Conservation (phyloP, 73 alveolate genomes). For the Effrenium voratum region DNA sequence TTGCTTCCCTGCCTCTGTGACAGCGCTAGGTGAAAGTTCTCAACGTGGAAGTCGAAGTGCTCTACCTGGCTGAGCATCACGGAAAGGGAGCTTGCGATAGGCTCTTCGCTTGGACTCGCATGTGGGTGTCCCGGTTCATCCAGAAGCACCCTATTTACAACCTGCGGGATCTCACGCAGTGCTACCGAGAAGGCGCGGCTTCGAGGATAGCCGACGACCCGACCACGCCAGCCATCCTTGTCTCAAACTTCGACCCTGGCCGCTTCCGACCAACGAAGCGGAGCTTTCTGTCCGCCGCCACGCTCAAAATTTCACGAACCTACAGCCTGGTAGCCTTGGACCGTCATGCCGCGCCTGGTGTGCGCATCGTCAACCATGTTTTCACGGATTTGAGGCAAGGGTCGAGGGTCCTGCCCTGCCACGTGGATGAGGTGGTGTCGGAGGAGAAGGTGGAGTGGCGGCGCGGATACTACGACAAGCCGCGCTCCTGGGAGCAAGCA, state of each 20-base stretch:
- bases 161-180: not conserved
- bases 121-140: not conserved
- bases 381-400: not conserved
- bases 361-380: not conserved
- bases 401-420: not conserved
- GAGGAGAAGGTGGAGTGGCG: not conserved
- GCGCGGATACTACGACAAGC: not conserved
- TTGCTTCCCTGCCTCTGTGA: not conserved
- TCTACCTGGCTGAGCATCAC: not conserved
- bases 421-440: not conserved
- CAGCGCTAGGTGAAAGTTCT: not conserved
- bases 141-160: not conserved
- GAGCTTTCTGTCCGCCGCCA: not conserved
- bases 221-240: not conserved
- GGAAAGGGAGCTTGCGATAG: not conserved
- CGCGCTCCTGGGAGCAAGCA: constrained; percentile 14
- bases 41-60: not conserved
- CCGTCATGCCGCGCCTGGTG: not conserved
- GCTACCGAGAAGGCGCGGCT: not conserved
- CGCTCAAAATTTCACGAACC: not conserved
- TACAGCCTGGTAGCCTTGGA: not conserved
- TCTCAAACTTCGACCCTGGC: not conserved
- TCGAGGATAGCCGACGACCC: too few relatives aligned
- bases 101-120: not conserved
- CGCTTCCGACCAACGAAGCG: not conserved